Percentiles rank a stretch among this genome's conserved stretches.
Conservation (phyloP, 768 basidiomycete species). For the Serendipita sp. region DNA sequence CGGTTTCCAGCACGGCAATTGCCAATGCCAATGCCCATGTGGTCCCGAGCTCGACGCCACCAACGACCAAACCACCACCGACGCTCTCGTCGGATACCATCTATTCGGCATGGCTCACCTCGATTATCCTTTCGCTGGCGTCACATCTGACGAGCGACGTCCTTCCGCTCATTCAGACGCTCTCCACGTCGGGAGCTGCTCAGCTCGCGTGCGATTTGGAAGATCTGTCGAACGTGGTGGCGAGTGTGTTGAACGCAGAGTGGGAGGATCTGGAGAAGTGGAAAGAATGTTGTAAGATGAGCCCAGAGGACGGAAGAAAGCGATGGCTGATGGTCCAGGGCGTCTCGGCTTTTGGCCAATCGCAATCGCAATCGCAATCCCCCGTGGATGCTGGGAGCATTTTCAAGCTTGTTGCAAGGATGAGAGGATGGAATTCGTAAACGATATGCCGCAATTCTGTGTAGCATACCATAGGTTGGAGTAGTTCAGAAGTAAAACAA, state of each 20-base stretch:
- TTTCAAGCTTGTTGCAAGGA: slow-evolving; percentile 10
- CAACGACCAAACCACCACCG: slow-evolving; percentile 1
- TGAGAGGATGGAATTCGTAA: slow-evolving; percentile 12
- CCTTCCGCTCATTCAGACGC: slow-evolving; percentile 50
- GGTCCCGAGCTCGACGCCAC: slow-evolving; percentile 8
- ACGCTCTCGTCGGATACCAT: slow-evolving; percentile 58
- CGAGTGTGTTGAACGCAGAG: slow-evolving; percentile 79
- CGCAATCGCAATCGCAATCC: not conserved
- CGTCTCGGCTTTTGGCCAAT: not conserved
- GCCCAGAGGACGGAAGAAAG: slow-evolving; percentile 25
- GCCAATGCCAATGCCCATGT: not conserved
- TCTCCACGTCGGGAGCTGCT: slow-evolving; percentile 52
- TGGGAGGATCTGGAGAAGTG: slow-evolving; percentile 63
- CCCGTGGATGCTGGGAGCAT: slow-evolving; percentile 4
- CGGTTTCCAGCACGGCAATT: slow-evolving; percentile 17
- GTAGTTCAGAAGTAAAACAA: too few relatives aligned
- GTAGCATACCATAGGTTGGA: too few relatives aligned
- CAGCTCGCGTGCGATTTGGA: slow-evolving; percentile 79
- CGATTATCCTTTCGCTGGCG: slow-evolving; percentile 68
- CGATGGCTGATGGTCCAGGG: slow-evolving; percentile 4
- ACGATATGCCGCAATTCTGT: too few relatives aligned
- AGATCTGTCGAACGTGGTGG: slow-evolving; percentile 71
- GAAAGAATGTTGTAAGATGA: slow-evolving; percentile 51
- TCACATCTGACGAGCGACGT: slow-evolving; percentile 50
- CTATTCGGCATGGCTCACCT: slow-evolving; percentile 80